Evolutionary conservation across 2,329 filamentous ascomycete species (phyloP).

Genomic region (Ophiostoma sp.): DNA sequence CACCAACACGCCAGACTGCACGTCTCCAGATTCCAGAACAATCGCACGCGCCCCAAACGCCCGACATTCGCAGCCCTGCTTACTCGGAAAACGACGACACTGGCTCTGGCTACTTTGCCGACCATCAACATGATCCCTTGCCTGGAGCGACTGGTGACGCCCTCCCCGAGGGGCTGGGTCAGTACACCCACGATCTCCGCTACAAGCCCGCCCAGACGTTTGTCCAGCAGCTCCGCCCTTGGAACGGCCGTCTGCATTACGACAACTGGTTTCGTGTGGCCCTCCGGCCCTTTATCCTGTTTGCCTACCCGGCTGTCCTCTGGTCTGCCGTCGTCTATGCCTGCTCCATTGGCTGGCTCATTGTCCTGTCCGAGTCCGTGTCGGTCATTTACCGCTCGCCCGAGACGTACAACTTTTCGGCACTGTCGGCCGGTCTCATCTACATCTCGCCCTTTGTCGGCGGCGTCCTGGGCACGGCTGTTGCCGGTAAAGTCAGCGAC

Average conservation of each 20-base stretch:
- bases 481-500: constrained; percentile 86
- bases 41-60: not conserved
- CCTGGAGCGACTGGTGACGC: not conserved
- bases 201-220: constrained; percentile 70
- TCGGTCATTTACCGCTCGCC: constrained; percentile 73
- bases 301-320: constrained; percentile 81
- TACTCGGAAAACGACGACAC: not conserved
- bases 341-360: constrained; percentile 90
- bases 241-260: constrained; percentile 72
- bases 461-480: constrained; percentile 84
- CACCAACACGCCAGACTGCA: not conserved
- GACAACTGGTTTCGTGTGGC: constrained; percentile 81
- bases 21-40: not conserved
- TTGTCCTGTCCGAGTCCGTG: constrained; percentile 88
- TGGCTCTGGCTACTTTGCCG: not conserved
- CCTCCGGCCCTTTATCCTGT: constrained; percentile 79
- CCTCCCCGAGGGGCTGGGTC: not conserved
- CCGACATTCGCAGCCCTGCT: not conserved
- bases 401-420: constrained; percentile 74
- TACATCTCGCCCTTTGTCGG: constrained; percentile 90
- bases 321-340: constrained; percentile 87
- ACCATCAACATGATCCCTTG: not conserved
- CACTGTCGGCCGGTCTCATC: constrained; percentile 76
- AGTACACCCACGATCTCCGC: constrained; percentile 71
- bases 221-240: constrained; percentile 70